Percentiles rank a stretch among this genome's conserved stretches.
Conservation (phyloP, 2,329 filamentous ascomycete genomes). For the Fusarium tuaranense region DNA sequence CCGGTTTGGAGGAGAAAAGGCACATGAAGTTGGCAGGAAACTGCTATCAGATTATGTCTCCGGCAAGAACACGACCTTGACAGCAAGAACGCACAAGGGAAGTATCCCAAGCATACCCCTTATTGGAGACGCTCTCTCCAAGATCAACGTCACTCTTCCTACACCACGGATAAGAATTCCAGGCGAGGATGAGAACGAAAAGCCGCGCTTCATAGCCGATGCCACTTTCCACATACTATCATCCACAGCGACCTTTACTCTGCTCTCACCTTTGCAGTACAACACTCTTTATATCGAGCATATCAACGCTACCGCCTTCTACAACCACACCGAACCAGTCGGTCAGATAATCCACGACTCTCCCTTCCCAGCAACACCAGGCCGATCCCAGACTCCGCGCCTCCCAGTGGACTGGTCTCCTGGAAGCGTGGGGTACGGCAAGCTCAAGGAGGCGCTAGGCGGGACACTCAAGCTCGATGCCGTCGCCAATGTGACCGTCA, state of each 20-base stretch:
- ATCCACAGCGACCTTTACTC: slow-evolving; percentile 85
- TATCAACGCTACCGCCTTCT: slow-evolving; percentile 87
- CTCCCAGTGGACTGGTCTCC: slow-evolving; percentile 86
- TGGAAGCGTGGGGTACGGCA: slow-evolving; percentile 84
- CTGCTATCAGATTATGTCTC: slow-evolving; percentile 89
- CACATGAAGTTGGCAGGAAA: slow-evolving; percentile 72
- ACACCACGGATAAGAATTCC: slow-evolving; percentile 76
- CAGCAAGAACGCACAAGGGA: slow-evolving; percentile 75
- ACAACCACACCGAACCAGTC: slow-evolving; percentile 82
- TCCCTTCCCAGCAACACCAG: slow-evolving; percentile 82
- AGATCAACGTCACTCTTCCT: slow-evolving; percentile 76
- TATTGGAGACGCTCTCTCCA: slow-evolving; percentile 79
- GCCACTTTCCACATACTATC: slow-evolving; percentile 89
- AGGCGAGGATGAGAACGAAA: slow-evolving; percentile 54
- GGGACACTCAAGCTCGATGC: slow-evolving; percentile 84
- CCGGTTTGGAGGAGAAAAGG: slow-evolving; percentile 69
- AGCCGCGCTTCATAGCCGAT: slow-evolving; percentile 80
- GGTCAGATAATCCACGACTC: slow-evolving; percentile 81
- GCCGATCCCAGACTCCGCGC: slow-evolving; percentile 76
- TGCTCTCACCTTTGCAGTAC: slow-evolving; percentile 80
- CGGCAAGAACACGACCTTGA: slow-evolving; percentile 85
- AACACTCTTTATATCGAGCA: slow-evolving; percentile 82
- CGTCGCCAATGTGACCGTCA: slow-evolving; percentile 78
- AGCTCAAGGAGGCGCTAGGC: slow-evolving; percentile 82
- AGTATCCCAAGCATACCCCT: slow-evolving; percentile 80